Conservation (phyloP, 2,329 filamentous ascomycete species). For the Talaromyces sp. region DNA sequence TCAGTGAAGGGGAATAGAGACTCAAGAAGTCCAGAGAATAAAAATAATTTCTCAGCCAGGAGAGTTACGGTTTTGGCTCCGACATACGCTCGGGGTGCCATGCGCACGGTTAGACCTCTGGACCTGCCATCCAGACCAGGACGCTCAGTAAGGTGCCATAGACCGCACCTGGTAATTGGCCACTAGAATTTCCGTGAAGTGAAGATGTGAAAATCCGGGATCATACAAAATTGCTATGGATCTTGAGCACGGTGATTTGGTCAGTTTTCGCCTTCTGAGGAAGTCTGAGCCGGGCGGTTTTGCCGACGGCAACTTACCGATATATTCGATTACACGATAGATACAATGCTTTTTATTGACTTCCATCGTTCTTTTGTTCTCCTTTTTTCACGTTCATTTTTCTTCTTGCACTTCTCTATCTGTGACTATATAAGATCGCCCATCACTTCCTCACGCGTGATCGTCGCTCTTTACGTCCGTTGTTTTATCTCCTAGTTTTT, state of each 20-base stretch:
- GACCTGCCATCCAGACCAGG: not conserved
- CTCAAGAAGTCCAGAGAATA: not conserved
- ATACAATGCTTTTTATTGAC: not conserved
- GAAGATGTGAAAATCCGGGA: too few relatives aligned
- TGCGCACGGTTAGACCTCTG: not conserved
- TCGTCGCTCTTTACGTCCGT: not conserved
- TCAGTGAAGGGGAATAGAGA: not conserved
- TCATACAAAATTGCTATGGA: too few relatives aligned
- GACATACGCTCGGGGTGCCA: not conserved
- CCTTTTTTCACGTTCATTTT: not conserved
- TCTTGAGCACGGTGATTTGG: not conserved
- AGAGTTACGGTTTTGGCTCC: not conserved
- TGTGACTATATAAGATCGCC: not conserved
- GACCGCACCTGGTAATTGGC: not conserved
- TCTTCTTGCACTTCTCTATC: not conserved
- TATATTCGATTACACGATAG: not conserved
- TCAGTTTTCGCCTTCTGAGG: not conserved
- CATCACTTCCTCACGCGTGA: not conserved
- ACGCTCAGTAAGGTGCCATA: not conserved
- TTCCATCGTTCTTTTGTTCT: not conserved
- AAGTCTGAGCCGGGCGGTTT: not conserved
- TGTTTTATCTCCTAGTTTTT: not conserved
- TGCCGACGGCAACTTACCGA: not conserved
- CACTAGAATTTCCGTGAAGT: not conserved
- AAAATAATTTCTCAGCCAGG: not conserved